Conservation (phyloP, 306 rosid genomes). For the Psophocarpus tetragonolobus region DNA sequence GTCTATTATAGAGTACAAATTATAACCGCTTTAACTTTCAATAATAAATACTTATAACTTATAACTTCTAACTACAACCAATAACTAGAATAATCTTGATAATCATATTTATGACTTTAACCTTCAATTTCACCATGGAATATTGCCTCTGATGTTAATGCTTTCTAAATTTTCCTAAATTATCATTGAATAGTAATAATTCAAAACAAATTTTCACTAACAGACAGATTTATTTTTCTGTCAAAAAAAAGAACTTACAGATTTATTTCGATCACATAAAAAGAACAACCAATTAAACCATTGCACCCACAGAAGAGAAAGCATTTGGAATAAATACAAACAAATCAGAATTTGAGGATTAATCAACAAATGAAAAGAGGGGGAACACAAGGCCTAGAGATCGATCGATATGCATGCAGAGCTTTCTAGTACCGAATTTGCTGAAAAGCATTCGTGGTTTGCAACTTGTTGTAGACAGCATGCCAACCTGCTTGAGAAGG, state of each 20-base stretch:
- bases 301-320: neutral
- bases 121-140: too few species aligned
- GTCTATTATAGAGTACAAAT: too few species aligned
- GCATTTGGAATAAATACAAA: neutral
- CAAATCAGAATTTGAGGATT: neutral
- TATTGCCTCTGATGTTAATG: too few species aligned
- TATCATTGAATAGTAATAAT: neutral
- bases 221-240: neutral
- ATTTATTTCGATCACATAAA: neutral
- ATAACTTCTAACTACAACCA: too few species aligned
- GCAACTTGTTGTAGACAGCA: slow-evolving; percentile 48
- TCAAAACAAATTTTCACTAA: neutral
- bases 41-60: too few species aligned
- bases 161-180: too few species aligned
- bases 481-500: slow-evolving; percentile 81
- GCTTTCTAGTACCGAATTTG: neutral
- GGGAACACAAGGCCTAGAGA: neutral
- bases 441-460: neutral
- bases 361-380: neutral
- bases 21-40: too few species aligned
- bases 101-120: too few species aligned
- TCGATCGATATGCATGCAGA: neutral
- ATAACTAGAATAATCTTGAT: too few species aligned
- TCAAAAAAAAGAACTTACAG: too few species aligned
- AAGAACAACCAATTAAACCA: neutral